These are phyloP conservation scores for Trichocladium antarcticum DNA, from an alignment of 495 filamentous ascomycete species.

Conservation along the genomic window DNA sequence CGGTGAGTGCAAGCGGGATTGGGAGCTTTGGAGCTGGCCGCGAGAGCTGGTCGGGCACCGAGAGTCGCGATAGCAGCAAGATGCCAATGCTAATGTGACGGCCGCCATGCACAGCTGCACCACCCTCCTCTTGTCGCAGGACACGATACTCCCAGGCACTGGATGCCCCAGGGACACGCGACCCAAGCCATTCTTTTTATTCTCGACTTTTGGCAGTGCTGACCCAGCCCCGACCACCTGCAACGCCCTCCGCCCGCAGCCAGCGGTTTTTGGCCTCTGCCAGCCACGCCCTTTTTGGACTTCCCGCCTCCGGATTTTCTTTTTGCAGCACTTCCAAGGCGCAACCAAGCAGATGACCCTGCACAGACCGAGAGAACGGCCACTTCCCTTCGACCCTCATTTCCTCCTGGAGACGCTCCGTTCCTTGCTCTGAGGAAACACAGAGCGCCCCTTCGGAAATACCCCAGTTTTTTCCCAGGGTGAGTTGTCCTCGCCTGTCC, in stretches of 20 bases:
- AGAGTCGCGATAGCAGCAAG: conserved; percentile 2
- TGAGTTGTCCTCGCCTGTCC: conserved; percentile 8
- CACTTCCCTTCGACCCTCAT: conserved; percentile 5
- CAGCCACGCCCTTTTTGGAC: conserved; percentile 23
- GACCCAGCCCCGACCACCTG: conserved; percentile 4
- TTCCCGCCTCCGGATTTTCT: conserved; percentile 24
- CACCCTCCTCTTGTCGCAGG: conserved; percentile 16
- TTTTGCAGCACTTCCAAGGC: conserved; percentile 8
- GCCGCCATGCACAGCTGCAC: conserved; percentile 1
- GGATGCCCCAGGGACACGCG: conserved; percentile 5
- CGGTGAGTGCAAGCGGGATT: conserved; percentile 4
- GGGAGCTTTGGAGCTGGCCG: conserved; percentile 2
- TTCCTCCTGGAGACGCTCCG: neutral
- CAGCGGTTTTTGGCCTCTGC: conserved; percentile 17
- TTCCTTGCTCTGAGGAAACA: conserved; percentile 7
- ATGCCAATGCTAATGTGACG: conserved; percentile 2
- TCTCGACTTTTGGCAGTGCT: conserved; percentile 3
- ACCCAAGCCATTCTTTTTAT: conserved; percentile 9
- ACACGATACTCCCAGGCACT: conserved; percentile 13
- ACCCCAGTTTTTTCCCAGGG: conserved; percentile 7
- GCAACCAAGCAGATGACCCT: neutral
- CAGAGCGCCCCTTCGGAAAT: conserved; percentile 5
- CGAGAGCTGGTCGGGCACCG: conserved; percentile 16
- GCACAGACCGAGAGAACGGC: conserved; percentile 4
- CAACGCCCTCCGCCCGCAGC: conserved; percentile 1